phyloP scores from a whole-genome alignment of 1,139 yeast species.

The Geotrichum bryndzae region DNA sequence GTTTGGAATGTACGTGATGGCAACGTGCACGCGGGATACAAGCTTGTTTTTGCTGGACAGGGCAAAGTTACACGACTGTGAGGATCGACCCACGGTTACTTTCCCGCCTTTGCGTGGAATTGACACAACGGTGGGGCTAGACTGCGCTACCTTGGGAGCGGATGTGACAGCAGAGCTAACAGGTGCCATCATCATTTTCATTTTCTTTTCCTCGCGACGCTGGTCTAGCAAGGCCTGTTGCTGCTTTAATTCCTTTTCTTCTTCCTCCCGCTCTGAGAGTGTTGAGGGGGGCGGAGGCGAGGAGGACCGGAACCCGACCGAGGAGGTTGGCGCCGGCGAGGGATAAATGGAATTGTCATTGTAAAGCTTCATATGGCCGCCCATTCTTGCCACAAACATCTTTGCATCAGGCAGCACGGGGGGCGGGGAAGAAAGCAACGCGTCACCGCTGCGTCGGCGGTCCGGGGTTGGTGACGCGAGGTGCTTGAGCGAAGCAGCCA shows the following conservation, averaged over 20 bases:
- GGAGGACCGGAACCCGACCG: constrained; percentile 21
- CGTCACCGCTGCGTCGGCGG: background rate
- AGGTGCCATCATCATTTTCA: constrained; percentile 8
- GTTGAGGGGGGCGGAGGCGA: constrained; percentile 20
- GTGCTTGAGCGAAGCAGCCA: background rate
- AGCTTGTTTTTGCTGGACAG: constrained; percentile 51
- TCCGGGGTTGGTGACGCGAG: background rate
- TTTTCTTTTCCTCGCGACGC: background rate
- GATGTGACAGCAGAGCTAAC: background rate
- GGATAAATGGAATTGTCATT: constrained; percentile 21
- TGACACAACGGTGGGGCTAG: constrained; percentile 27
- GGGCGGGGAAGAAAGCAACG: constrained; percentile 5
- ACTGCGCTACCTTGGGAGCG: constrained; percentile 8
- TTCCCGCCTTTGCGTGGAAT: constrained; percentile 32
- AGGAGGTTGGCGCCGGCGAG: constrained; percentile 30
- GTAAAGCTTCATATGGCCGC: background rate
- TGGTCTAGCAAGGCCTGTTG: background rate
- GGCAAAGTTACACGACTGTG: constrained; percentile 54
- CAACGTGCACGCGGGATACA: constrained; percentile 64
- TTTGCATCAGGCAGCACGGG: constrained; percentile 1
- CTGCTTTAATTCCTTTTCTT: constrained; percentile 9
- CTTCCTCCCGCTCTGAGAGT: constrained; percentile 1
- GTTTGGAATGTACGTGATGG: constrained; percentile 36
- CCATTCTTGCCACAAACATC: background rate
- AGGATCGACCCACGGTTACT: constrained; percentile 56